A percentile compares a stretch with the other conserved stretches of the same genome.
Conservation (phyloP, 495 filamentous ascomycete species). For the Aspergillus ostianus region DNA sequence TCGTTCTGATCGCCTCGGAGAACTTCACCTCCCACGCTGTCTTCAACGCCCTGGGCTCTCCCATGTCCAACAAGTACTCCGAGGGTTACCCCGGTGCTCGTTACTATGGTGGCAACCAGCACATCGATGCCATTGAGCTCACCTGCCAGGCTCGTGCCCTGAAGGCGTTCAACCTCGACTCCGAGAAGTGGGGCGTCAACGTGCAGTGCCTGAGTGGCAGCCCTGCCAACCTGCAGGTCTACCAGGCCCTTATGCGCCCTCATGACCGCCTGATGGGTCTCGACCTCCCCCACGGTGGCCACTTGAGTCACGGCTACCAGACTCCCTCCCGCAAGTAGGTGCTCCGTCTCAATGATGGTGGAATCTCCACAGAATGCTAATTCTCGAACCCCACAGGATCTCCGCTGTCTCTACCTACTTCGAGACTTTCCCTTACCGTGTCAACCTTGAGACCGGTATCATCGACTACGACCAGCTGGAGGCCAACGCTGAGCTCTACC, state of each 20-base stretch:
- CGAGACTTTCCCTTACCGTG: slow-evolving; percentile 90
- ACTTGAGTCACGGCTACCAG: slow-evolving; percentile 98
- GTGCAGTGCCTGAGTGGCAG: slow-evolving; percentile 87
- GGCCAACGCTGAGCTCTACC: slow-evolving; percentile 89
- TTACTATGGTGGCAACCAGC: slow-evolving; percentile 99
- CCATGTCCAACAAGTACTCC: slow-evolving; percentile 99
- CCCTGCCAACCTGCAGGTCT: slow-evolving; percentile 97
- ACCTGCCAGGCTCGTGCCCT: slow-evolving; percentile 96
- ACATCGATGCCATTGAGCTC: slow-evolving; percentile 94
- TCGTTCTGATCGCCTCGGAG: slow-evolving; percentile 98
- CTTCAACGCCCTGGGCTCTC: slow-evolving; percentile 90
- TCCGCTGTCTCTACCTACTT: slow-evolving; percentile 93
- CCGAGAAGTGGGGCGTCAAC: slow-evolving; percentile 96
- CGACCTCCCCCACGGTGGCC: slow-evolving; percentile 95
- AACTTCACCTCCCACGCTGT: slow-evolving; percentile 99
- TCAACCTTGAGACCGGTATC: slow-evolving; percentile 87
- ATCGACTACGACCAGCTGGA: slow-evolving; percentile 96
- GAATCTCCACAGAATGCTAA: slow-evolving; percentile 15
- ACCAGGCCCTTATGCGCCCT: slow-evolving; percentile 97
- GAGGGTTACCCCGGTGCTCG: slow-evolving; percentile 97
- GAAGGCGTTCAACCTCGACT: slow-evolving; percentile 82
- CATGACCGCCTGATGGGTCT: slow-evolving; percentile 97
- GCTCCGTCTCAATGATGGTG: slow-evolving; percentile 1
- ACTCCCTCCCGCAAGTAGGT: slow-evolving; percentile 84
- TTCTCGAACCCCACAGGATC: slow-evolving; percentile 53